These are phyloP conservation scores for Mycena sanguinolenta DNA, from an alignment of 768 basidiomycete genomes.

Conservation along the genomic window DNA sequence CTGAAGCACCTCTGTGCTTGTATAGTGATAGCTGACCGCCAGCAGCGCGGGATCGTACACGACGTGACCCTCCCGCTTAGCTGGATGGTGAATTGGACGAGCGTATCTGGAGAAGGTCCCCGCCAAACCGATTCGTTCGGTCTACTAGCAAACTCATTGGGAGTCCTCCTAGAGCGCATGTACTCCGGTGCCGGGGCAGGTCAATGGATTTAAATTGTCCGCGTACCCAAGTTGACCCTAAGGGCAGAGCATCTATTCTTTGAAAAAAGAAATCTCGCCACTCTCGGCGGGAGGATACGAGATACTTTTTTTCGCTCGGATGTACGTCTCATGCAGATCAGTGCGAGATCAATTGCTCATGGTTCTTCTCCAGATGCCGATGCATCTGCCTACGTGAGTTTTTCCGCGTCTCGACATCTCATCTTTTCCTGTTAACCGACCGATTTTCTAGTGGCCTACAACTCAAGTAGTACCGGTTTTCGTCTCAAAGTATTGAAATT, in stretches of 20 bases:
- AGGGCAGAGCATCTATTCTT: conserved; percentile 47
- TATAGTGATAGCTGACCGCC: conserved; percentile 51
- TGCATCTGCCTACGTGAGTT: conserved; percentile 62
- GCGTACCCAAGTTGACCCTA: background rate
- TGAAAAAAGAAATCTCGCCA: conserved; percentile 40
- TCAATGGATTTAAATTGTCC: conserved; percentile 36
- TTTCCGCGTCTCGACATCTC: no score
- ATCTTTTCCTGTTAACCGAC: background rate
- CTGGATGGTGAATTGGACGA: conserved; percentile 57
- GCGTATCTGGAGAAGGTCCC: conserved; percentile 27
- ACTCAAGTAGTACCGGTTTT: conserved; percentile 35
- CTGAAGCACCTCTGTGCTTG: conserved; percentile 64
- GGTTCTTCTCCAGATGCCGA: conserved; percentile 54
- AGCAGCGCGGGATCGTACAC: conserved; percentile 50
- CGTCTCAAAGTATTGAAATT: conserved; percentile 15
- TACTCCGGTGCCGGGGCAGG: conserved; percentile 45
- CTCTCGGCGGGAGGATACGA: conserved; percentile 40
- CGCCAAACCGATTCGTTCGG: conserved; percentile 22
- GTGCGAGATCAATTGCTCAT: background rate
- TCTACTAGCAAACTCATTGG: conserved; percentile 38
- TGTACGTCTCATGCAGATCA: conserved; percentile 53
- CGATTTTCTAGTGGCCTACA: conserved; percentile 49
- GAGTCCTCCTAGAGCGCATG: conserved; percentile 45
- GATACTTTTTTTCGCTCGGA: conserved; percentile 59
- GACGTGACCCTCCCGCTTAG: conserved; percentile 65